Evolutionary conservation across 2,329 filamentous ascomycete species (phyloP).

Genomic region (Neofusicoccum umdonicola): DNA sequence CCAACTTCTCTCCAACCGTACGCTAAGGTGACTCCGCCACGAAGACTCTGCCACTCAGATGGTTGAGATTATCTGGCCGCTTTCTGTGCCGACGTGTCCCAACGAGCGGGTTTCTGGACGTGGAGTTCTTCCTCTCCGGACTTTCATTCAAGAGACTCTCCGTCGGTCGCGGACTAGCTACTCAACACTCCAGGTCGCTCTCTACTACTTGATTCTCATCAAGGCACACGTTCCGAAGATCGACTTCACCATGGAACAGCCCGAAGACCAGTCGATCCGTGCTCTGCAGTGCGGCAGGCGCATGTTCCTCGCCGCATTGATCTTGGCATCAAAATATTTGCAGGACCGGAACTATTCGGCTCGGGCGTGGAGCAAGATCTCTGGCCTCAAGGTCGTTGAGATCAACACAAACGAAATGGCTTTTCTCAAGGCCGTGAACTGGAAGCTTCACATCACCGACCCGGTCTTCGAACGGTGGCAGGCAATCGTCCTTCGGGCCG

Average conservation of each 20-base stretch:
- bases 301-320: conserved; percentile 94
- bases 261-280: conserved; percentile 68
- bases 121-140: conserved; percentile 82
- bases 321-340: conserved; percentile 94
- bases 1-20: conserved; percentile 17
- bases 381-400: conserved; percentile 85
- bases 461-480: conserved; percentile 89
- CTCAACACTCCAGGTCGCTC: conserved; percentile 91
- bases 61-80: conserved; percentile 94
- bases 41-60: conserved; percentile 96
- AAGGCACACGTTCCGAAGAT: conserved; percentile 81
- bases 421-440: conserved; percentile 85
- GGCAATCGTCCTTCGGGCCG: conserved; percentile 72
- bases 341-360: conserved; percentile 98
- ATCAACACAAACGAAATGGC: conserved; percentile 97
- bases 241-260: conserved; percentile 85
- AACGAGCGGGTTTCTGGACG: conserved; percentile 62
- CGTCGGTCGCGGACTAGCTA: conserved; percentile 94
- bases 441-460: conserved; percentile 92
- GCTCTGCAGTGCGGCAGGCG: conserved; percentile 92
- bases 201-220: conserved; percentile 94
- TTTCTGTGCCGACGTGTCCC: conserved; percentile 76
- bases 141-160: conserved; percentile 96
- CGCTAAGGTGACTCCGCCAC: conserved; percentile 25
- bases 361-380: conserved; percentile 98